A percentile compares a stretch with the other conserved stretches of the same genome.
These are phyloP conservation scores for Fusarium robinianum DNA, from an alignment of 2,329 filamentous ascomycete species.

Conservation along the genomic window DNA sequence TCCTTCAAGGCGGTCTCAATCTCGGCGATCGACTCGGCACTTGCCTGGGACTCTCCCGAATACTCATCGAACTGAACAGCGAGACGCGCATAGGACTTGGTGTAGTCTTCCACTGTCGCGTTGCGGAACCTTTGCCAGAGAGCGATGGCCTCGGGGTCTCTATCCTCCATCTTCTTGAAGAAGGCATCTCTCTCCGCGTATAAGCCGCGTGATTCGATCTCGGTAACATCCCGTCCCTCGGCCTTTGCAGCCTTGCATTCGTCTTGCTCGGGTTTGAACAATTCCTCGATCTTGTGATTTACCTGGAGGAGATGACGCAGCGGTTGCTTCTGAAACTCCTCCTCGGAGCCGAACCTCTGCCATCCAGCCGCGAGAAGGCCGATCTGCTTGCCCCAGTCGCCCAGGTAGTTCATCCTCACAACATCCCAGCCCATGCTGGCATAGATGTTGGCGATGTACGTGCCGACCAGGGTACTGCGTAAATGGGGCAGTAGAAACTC, in stretches of 20 bases:
- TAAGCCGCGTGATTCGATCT: constrained; percentile 46
- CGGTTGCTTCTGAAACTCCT: constrained; percentile 64
- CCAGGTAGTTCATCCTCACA: constrained; percentile 70
- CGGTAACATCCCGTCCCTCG: constrained; percentile 43
- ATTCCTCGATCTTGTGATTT: constrained; percentile 67
- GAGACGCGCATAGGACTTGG: constrained; percentile 57
- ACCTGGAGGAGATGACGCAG: constrained; percentile 71
- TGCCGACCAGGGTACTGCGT: constrained; percentile 71
- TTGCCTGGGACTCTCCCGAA: constrained; percentile 68
- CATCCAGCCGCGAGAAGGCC: constrained; percentile 68
- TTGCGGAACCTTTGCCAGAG: constrained; percentile 61
- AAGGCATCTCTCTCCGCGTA: constrained; percentile 57
- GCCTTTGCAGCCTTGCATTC: constrained; percentile 52
- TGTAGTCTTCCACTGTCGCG: constrained; percentile 58
- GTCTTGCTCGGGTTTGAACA: constrained; percentile 66
- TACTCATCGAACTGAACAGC: constrained; percentile 63
- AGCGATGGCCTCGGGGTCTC: constrained; percentile 56
- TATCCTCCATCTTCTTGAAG: constrained; percentile 63
- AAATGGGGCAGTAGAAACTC: constrained; percentile 73
- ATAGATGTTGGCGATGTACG: constrained; percentile 69
- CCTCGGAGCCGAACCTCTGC: constrained; percentile 67
- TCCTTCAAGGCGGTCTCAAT: constrained; percentile 64
- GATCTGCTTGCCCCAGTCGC: constrained; percentile 75
- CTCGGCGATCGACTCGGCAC: constrained; percentile 56
- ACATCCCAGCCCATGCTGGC: constrained; percentile 70